Conservation (phyloP, 1,284 basidiomycete species). For the Malassezia brasiliensis region DNA sequence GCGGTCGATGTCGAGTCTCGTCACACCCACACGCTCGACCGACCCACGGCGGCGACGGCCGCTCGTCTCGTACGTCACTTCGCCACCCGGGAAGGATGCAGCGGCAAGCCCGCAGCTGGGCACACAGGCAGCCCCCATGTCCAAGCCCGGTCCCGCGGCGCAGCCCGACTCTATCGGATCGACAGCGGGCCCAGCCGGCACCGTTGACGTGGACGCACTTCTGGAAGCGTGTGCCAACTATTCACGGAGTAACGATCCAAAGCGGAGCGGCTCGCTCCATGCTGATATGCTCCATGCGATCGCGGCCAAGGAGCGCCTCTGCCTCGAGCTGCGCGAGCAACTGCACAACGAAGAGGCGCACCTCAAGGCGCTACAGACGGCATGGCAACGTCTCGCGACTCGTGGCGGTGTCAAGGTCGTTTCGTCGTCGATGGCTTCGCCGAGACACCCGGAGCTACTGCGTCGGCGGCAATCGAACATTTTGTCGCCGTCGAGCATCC, state of each 20-base stretch:
- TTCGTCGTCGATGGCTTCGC: neutral
- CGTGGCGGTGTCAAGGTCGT: neutral
- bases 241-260: no score
- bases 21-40: neutral
- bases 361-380: slow-evolving; percentile 6
- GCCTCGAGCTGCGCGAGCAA: slow-evolving; percentile 17
- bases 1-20: neutral
- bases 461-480: neutral
- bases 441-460: neutral
- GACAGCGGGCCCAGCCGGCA: no score
- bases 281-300: slow-evolving; percentile 5
- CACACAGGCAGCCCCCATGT: no score
- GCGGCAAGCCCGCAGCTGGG: neutral
- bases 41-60: neutral
- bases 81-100: neutral
- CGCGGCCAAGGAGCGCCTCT: slow-evolving; percentile 13
- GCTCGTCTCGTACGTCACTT: slow-evolving; percentile 1
- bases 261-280: neutral
- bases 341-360: slow-evolving; percentile 8
- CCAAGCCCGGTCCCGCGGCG: no score
- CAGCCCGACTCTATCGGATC: no score
- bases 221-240: neutral
- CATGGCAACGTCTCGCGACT: slow-evolving; percentile 14
- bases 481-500: neutral
- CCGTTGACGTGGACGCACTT: neutral